These are phyloP conservation scores for Avena atlantica DNA, from an alignment of 176 grass and related monocot species.

Conservation along the genomic window DNA sequence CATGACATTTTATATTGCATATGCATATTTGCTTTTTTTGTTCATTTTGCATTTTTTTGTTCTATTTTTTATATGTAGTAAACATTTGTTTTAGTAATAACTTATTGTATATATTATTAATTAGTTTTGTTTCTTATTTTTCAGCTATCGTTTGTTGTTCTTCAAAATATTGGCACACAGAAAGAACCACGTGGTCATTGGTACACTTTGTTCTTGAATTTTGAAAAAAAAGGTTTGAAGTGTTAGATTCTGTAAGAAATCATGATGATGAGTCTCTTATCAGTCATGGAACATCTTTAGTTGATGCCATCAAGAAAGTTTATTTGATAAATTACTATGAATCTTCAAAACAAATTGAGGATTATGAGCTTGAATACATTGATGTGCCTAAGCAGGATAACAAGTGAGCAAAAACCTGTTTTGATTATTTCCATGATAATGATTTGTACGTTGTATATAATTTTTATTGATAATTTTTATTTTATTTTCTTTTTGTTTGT, in stretches of 20 bases:
- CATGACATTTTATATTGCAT: no score
- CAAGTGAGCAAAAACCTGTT: background rate
- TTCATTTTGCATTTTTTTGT: no score
- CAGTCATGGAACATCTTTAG: background rate
- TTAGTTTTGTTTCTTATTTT: background rate
- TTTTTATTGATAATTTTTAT: no score
- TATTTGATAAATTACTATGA: background rate
- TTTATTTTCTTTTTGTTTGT: no score
- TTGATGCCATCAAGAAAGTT: background rate
- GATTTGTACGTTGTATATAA: background rate
- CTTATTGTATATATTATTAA: no score
- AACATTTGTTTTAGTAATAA: no score
- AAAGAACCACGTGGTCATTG: background rate
- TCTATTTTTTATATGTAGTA: no score
- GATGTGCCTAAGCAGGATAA: background rate
- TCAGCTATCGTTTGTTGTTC: background rate
- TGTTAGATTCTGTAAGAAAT: background rate
- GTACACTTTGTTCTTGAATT: background rate
- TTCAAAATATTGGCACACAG: background rate
- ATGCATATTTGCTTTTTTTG: no score
- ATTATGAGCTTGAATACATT: background rate
- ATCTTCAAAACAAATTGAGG: background rate
- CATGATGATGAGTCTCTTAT: background rate
- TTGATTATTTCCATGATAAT: background rate
- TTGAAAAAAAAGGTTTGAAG: background rate